Evolutionary conservation across 2,329 filamentous ascomycete species (phyloP), one percentile per base, ranked within the genome.

Genomic region (Aspergillus candidus): DNA sequence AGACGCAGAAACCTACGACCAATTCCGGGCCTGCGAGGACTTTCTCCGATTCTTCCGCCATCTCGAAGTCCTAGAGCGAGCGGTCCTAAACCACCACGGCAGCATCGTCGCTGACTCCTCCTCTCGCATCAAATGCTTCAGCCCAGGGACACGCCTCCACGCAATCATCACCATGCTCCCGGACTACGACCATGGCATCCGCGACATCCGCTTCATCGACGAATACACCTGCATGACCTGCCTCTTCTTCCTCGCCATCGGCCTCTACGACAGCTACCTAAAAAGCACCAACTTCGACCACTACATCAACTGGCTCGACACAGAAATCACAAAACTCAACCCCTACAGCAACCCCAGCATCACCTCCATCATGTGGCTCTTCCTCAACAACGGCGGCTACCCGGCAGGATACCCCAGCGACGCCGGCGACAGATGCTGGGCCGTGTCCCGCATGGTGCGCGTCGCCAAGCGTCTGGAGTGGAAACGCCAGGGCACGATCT

Each of bases 151-250:
- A 6, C 52, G 47, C n/a, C 38, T 63, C 17, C 56, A 60, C 48
- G 48, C 52, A 11, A 55, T 59, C 6, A 47, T 63, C 7, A 60
- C 60, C 3, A 54, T 54, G 32, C 51, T 62, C 15, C 58, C 59
- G 2, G 58, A 62, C 22, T 60, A 63, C 31, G 58, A 63, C 34
- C 60, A 58, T 32, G 60, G 60, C 4, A 61, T 63, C 35, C 55
- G 57, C 11, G 60, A 61, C 42, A 51, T 63, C 32, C 55, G 59
- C 7, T 63, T 60, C 34, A 62, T 63, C 35, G 59, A 63, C 41
- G 60, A 62, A 49, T 61, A 61, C 38, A 54, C 57, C 7, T 59
- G 59, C 43, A 56, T 63, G 50, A 49, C 58, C 12, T 63, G 60
- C 32, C 50, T 63, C 29, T 52, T 63, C 17, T 63, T 62, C 44